Evolutionary conservation across 441 rosid genomes (phyloP).

Genomic region (Pelargonium cotyledonis): DNA sequence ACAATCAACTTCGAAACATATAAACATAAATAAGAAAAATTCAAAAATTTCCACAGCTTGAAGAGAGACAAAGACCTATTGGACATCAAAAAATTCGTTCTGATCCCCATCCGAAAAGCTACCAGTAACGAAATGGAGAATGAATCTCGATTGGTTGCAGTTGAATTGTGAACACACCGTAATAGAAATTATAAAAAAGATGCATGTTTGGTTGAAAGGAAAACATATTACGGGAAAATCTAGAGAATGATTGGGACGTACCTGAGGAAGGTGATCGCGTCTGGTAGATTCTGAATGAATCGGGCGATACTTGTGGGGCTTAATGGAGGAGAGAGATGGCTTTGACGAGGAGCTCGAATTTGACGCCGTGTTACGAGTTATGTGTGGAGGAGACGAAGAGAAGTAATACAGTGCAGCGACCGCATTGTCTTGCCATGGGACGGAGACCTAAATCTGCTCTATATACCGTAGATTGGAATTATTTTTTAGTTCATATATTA

Average conservation of each 20-base stretch:
- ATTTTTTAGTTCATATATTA: neutral
- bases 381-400: neutral
- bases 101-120: neutral
- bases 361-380: neutral
- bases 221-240: neutral
- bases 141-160: slow-evolving; percentile 1
- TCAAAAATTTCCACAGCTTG: neutral
- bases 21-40: neutral
- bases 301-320: slow-evolving; percentile 1
- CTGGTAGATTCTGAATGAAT: slow-evolving; percentile 8
- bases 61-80: neutral
- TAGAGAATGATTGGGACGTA: neutral
- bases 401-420: neutral
- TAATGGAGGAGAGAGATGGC: neutral
- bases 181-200: neutral
- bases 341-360: slow-evolving; percentile 1
- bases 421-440: too few species aligned
- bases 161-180: neutral
- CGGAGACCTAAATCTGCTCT: too few species aligned
- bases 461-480: too few species aligned
- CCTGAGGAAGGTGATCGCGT: neutral
- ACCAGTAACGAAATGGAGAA: neutral
- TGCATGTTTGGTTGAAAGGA: neutral
- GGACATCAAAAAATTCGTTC: neutral
- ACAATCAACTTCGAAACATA: neutral